These are phyloP conservation scores for Melampsora larici-populina DNA, from an alignment of 1,284 basidiomycete genomes.

Conservation along the genomic window DNA sequence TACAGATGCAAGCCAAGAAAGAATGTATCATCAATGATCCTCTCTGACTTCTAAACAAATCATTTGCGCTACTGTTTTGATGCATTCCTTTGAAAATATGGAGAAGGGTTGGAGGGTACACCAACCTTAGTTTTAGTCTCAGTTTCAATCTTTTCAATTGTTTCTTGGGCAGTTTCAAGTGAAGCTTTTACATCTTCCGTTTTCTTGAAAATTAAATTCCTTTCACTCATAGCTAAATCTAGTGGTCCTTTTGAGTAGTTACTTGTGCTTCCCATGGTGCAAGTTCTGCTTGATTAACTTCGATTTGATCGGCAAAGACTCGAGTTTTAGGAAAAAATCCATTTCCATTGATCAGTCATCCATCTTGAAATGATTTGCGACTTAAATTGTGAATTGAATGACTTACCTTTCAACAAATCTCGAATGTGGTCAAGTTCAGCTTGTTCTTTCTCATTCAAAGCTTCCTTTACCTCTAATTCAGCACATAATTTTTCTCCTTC, in stretches of 20 bases:
- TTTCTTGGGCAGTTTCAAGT: constrained; percentile 67
- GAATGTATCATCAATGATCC: too few relatives aligned
- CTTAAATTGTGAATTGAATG: background rate
- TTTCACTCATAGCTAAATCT: constrained; percentile 80
- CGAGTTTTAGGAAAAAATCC: constrained; percentile 99
- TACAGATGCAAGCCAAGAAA: too few relatives aligned
- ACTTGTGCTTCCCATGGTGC: constrained; percentile 92
- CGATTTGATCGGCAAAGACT: constrained; percentile 86
- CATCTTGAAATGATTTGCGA: background rate
- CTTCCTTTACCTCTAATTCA: too few relatives aligned
- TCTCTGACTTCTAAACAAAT: too few relatives aligned
- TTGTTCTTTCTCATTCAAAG: too few relatives aligned
- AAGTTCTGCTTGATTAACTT: constrained; percentile 86
- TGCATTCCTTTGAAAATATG: too few relatives aligned
- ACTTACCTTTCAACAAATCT: constrained; percentile 78
- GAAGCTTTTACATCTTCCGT: constrained; percentile 66
- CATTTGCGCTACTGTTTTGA: too few relatives aligned
- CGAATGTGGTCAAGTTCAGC: constrained; percentile 80
- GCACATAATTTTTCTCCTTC: too few relatives aligned
- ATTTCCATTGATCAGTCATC: constrained; percentile 2
- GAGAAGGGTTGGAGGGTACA: too few relatives aligned
- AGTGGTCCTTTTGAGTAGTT: constrained; percentile 74
- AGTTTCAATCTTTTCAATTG: too few relatives aligned
- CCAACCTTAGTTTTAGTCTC: too few relatives aligned
- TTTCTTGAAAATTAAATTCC: constrained; percentile 73